Evolutionary conservation across 1,139 yeast genomes (phyloP).

Genomic region (Kodamaea arcana): DNA sequence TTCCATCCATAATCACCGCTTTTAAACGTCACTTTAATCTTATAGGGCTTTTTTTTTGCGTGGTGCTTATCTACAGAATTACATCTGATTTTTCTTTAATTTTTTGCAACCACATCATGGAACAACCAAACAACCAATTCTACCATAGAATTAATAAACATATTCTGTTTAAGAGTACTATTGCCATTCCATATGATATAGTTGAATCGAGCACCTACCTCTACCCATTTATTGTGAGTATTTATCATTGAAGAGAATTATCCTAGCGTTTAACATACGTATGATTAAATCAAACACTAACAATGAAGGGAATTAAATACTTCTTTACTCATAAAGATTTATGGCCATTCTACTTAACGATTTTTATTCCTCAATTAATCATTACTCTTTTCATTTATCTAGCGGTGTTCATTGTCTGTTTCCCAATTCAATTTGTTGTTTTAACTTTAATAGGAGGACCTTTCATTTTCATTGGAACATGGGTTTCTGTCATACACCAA

Average conservation of each 20-base stretch:
- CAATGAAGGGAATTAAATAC: slow-evolving; percentile 42
- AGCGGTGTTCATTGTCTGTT: slow-evolving; percentile 34
- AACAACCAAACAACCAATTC: neutral
- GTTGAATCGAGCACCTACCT: slow-evolving; percentile 20
- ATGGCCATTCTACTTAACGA: slow-evolving; percentile 49
- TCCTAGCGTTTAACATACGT: neutral
- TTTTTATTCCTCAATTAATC: slow-evolving; percentile 44
- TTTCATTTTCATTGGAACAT: slow-evolving; percentile 50
- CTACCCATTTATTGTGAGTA: slow-evolving; percentile 27
- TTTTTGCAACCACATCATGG: slow-evolving; percentile 6
- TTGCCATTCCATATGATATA: slow-evolving; percentile 13
- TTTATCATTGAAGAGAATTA: neutral
- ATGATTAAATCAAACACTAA: slow-evolving; percentile 5
- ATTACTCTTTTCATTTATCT: slow-evolving; percentile 41
- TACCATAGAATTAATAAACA: slow-evolving; percentile 1
- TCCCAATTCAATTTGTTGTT: slow-evolving; percentile 46
- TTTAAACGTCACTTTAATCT: too few relatives aligned
- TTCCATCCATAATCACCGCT: too few relatives aligned
- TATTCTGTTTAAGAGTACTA: neutral
- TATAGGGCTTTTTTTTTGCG: too few relatives aligned
- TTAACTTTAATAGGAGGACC: slow-evolving; percentile 53
- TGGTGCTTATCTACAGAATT: neutral
- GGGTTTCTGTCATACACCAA: slow-evolving; percentile 51
- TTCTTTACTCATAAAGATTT: slow-evolving; percentile 41
- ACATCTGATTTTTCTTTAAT: neutral